These are phyloP conservation scores for Chernovozyma sophiae-reginae DNA, from an alignment of 1,139 yeast genomes.

Conservation along the genomic window DNA sequence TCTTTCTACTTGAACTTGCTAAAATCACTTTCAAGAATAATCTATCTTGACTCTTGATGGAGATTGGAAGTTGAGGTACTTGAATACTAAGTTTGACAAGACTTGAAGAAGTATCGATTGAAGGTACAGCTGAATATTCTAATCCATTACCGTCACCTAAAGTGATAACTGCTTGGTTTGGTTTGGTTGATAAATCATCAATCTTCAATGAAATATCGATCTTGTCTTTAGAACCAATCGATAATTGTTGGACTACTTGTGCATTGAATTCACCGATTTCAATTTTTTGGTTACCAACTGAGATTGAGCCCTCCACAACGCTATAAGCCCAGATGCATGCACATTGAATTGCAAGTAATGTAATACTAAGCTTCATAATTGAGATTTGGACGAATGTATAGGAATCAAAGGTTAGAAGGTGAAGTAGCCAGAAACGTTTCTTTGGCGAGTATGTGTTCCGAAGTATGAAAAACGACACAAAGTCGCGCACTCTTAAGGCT, in stretches of 20 bases:
- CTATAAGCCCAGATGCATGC: slow-evolving; percentile 20
- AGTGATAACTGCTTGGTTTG: slow-evolving; percentile 28
- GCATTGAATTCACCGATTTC: slow-evolving; percentile 36
- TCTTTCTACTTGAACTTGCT: slow-evolving; percentile 20
- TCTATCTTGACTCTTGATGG: slow-evolving; percentile 31
- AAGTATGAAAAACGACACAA: background rate
- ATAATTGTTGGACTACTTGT: slow-evolving; percentile 29
- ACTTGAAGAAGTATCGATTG: slow-evolving; percentile 16
- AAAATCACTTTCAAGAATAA: slow-evolving; percentile 32
- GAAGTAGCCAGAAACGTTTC: background rate
- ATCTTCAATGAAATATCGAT: slow-evolving; percentile 25
- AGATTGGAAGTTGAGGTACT: slow-evolving; percentile 32
- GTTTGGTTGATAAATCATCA: slow-evolving; percentile 15
- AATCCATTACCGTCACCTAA: slow-evolving; percentile 23
- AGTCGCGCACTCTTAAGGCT: background rate
- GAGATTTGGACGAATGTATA: background rate
- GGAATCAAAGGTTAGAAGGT: background rate
- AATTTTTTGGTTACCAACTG: slow-evolving; percentile 21
- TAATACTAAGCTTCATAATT: slow-evolving; percentile 11
- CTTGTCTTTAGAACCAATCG: slow-evolving; percentile 31
- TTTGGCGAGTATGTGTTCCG: background rate
- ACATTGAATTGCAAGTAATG: slow-evolving; percentile 10
- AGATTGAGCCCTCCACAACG: slow-evolving; percentile 25
- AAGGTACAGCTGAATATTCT: slow-evolving; percentile 24
- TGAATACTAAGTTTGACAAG: slow-evolving; percentile 24